Evolutionary conservation across 805 yeast genomes (phyloP).

Genomic region (Phaffomyces opuntiae): DNA sequence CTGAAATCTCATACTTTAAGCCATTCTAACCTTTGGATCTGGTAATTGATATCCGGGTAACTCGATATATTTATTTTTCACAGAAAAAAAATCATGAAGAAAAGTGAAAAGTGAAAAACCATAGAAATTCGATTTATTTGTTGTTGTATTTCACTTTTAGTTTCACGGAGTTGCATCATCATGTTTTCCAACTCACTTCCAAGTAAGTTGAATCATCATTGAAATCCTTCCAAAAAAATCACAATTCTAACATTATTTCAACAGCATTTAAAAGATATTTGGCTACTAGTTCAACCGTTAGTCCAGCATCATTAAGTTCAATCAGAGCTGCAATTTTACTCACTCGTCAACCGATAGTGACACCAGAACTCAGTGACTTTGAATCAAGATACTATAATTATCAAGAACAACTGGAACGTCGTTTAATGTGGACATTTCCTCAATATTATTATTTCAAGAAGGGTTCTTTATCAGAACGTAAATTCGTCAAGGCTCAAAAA

Average conservation of each 20-base stretch:
- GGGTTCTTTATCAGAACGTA: conserved; percentile 85
- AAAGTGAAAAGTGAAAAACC: neutral
- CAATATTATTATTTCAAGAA: conserved; percentile 83
- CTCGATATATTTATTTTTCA: too few relatives aligned
- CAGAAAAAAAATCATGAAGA: neutral
- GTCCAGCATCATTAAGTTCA: conserved; percentile 13
- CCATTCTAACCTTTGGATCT: too few relatives aligned
- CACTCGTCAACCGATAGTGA: conserved; percentile 78
- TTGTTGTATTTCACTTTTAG: too few relatives aligned
- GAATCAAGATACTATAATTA: conserved; percentile 73
- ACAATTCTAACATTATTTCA: neutral
- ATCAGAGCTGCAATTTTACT: conserved; percentile 51
- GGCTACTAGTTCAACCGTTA: conserved; percentile 12
- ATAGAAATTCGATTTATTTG: too few relatives aligned
- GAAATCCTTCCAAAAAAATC: neutral
- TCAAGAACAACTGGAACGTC: conserved; percentile 77
- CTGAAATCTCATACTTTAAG: too few relatives aligned
- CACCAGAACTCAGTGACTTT: conserved; percentile 66
- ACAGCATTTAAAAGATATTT: conserved; percentile 20
- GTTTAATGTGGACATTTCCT: conserved; percentile 98
- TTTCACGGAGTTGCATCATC: too few relatives aligned
- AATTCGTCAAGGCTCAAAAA: conserved; percentile 65
- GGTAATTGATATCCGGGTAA: neutral
- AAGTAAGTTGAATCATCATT: conserved; percentile 6
- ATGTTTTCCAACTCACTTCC: conserved; percentile 9